These are phyloP conservation scores for Sclerotiophoma versabilis DNA, from an alignment of 2,329 filamentous ascomycete genomes.

Conservation along the genomic window DNA sequence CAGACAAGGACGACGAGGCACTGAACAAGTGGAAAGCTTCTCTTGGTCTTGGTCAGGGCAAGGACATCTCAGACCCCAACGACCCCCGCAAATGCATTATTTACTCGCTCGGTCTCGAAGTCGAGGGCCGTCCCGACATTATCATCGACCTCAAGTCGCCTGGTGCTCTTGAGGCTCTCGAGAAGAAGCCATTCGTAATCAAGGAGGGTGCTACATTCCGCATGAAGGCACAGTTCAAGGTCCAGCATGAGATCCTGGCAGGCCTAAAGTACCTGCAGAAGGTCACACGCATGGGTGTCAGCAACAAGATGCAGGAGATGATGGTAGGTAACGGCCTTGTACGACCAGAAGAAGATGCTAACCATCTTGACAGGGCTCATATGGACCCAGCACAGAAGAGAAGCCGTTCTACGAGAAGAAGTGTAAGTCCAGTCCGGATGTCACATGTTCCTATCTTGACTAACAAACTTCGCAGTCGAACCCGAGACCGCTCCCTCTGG, in stretches of 20 bases:
- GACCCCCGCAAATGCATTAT: slow-evolving; percentile 94
- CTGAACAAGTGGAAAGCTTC: slow-evolving; percentile 98
- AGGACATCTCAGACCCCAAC: slow-evolving; percentile 61
- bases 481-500: slow-evolving; percentile 91
- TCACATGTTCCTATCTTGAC: background rate
- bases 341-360: slow-evolving; percentile 7
- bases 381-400: slow-evolving; percentile 89
- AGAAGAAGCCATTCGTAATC: slow-evolving; percentile 94
- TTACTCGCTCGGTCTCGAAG: slow-evolving; percentile 85
- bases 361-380: slow-evolving; percentile 73
- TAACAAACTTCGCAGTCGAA: slow-evolving; percentile 66
- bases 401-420: slow-evolving; percentile 87
- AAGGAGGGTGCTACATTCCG: slow-evolving; percentile 94
- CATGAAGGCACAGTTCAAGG: slow-evolving; percentile 93
- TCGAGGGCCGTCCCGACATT: slow-evolving; percentile 81
- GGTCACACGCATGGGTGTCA: slow-evolving; percentile 87
- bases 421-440: slow-evolving; percentile 66
- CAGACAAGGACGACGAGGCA: slow-evolving; percentile 82
- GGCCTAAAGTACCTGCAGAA: slow-evolving; percentile 96
- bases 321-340: slow-evolving; percentile 67
- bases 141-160: slow-evolving; percentile 83
- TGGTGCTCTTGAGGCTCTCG: slow-evolving; percentile 77
- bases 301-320: slow-evolving; percentile 97
- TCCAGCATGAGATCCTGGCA: slow-evolving; percentile 94
- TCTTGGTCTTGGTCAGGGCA: slow-evolving; percentile 77